Percentiles rank a stretch among this genome's conserved stretches.
Evolutionary conservation across 1,139 yeast species (phyloP).

Genomic region (Meyerozyma guilliermondii): DNA sequence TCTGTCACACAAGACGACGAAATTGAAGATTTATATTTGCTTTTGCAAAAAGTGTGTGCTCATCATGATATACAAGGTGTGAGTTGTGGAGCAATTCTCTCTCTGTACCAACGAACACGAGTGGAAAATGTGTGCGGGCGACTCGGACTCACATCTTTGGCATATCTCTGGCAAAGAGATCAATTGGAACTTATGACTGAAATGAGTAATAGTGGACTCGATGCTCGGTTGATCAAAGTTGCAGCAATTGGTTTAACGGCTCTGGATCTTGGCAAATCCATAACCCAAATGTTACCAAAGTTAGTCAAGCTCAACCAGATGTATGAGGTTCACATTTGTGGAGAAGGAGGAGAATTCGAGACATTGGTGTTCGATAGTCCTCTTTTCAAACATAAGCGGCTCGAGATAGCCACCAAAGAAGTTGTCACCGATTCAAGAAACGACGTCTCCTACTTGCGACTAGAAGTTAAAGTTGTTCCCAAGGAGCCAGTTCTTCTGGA

Average conservation of each 20-base stretch:
- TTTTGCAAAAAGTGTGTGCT: conserved; percentile 44
- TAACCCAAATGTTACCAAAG: conserved; percentile 57
- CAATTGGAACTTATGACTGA: conserved; percentile 77
- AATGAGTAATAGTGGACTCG: conserved; percentile 68
- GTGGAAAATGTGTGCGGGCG: conserved; percentile 87
- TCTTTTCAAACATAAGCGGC: conserved; percentile 51
- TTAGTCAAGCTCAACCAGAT: conserved; percentile 52
- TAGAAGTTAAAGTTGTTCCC: conserved; percentile 37
- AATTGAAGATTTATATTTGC: conserved; percentile 67
- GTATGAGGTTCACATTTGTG: conserved; percentile 90
- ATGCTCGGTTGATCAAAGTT: conserved; percentile 84
- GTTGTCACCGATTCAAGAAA: conserved; percentile 46
- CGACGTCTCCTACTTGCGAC: conserved; percentile 63
- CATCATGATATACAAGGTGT: conserved; percentile 83
- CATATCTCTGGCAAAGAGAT: conserved; percentile 86
- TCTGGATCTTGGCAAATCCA: conserved; percentile 61
- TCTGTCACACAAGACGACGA: conserved; percentile 65
- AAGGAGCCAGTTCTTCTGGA: conserved; percentile 27
- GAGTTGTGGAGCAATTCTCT: conserved; percentile 91
- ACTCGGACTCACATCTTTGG: conserved; percentile 60
- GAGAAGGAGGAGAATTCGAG: conserved; percentile 98
- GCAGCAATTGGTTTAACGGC: conserved; percentile 82
- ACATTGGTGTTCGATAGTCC: conserved; percentile 89
- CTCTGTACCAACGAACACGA: conserved; percentile 87
- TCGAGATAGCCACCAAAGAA: conserved; percentile 40